Conservation (phyloP, 257 asterid genomes). For the Cruciata laevipes region DNA sequence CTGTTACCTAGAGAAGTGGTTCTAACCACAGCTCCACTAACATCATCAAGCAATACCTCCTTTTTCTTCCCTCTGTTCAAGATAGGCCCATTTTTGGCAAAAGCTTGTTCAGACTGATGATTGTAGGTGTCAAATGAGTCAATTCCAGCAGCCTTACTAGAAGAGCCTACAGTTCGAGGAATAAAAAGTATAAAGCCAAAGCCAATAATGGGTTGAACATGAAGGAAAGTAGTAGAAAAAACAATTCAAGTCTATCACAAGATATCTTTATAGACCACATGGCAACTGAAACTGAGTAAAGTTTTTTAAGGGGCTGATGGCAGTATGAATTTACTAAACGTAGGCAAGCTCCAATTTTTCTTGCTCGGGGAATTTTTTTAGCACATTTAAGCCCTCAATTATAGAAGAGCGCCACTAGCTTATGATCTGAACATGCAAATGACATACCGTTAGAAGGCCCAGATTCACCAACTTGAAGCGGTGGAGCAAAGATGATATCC, state of each 20-base stretch:
- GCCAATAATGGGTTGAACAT: background rate
- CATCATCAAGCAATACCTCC: conserved; percentile 76
- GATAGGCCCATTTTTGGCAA: conserved; percentile 52
- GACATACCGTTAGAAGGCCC: conserved; percentile 42
- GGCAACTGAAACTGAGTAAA: background rate
- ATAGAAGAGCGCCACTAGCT: conserved; percentile 8
- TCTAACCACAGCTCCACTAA: conserved; percentile 50
- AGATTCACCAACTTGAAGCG: conserved; percentile 51
- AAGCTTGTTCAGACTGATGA: conserved; percentile 39
- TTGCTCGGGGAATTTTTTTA: background rate
- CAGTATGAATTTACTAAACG: background rate
- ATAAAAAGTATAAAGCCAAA: conserved; percentile 5
- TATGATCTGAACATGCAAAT: conserved; percentile 32
- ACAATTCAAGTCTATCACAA: background rate
- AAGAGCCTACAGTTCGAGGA: conserved; percentile 8
- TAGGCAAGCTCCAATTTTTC: background rate
- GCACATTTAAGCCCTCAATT: background rate
- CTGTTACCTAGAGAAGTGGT: conserved; percentile 44
- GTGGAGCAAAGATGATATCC: conserved; percentile 69
- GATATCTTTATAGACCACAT: background rate
- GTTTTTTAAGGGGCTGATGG: background rate
- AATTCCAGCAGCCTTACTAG: conserved; percentile 31
- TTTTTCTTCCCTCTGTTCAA: conserved; percentile 77
- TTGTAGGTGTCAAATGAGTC: conserved; percentile 32
- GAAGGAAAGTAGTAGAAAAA: background rate